Evolutionary conservation across 1,139 yeast genomes (phyloP).

Genomic region (Pneumocystis carinii): DNA sequence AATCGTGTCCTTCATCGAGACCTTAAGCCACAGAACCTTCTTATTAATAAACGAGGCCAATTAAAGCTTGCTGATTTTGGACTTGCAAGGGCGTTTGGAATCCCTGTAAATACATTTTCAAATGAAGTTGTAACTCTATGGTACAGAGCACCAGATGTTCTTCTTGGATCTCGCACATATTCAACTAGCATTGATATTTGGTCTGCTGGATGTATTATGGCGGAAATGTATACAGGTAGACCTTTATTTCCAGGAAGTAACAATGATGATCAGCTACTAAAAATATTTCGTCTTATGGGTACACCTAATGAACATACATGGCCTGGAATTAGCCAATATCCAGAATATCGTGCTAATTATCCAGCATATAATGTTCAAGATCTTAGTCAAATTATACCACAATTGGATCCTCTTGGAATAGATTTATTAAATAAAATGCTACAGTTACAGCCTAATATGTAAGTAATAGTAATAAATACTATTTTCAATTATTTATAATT

Average conservation of each 20-base stretch:
- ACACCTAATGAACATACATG: slow-evolving; percentile 88
- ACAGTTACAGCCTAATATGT: slow-evolving; percentile 80
- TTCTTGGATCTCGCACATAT: slow-evolving; percentile 91
- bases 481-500: not conserved
- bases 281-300: slow-evolving; percentile 82
- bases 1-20: slow-evolving; percentile 93
- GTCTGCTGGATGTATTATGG: slow-evolving; percentile 97
- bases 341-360: slow-evolving; percentile 89
- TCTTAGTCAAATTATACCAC: slow-evolving; percentile 58
- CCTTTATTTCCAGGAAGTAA: slow-evolving; percentile 96
- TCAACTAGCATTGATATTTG: slow-evolving; percentile 98
- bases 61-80: slow-evolving; percentile 95
- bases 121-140: slow-evolving; percentile 86
- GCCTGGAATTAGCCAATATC: slow-evolving; percentile 92
- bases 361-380: slow-evolving; percentile 81
- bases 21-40: slow-evolving; percentile 85
- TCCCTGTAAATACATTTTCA: slow-evolving; percentile 92
- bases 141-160: slow-evolving; percentile 95
- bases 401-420: slow-evolving; percentile 63
- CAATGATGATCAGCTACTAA: slow-evolving; percentile 91
- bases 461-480: not conserved
- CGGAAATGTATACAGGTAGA: slow-evolving; percentile 93
- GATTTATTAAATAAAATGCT: slow-evolving; percentile 62
- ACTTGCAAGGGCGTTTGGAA: slow-evolving; percentile 85
- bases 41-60: slow-evolving; percentile 90